Evolutionary conservation across 2,329 filamentous ascomycete species (phyloP).

Genomic region (Stagonosporopsis tanaceti): DNA sequence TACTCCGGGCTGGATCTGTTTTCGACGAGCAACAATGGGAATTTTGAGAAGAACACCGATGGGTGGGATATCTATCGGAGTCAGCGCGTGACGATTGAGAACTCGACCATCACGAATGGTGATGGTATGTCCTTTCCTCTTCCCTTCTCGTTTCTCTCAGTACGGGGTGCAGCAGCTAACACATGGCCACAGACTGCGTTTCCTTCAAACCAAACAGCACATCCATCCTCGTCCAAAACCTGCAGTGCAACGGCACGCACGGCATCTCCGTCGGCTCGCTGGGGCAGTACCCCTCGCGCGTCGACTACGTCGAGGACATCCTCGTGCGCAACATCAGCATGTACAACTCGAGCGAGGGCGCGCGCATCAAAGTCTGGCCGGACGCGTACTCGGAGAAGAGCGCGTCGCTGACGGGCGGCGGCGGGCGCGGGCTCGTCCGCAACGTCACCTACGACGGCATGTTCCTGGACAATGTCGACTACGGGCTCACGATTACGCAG

Average conservation of each 20-base stretch:
- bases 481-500: slow-evolving; percentile 67
- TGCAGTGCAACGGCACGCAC: slow-evolving; percentile 72
- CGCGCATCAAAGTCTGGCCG: slow-evolving; percentile 59
- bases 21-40: slow-evolving; percentile 21
- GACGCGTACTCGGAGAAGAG: slow-evolving; percentile 61
- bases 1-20: slow-evolving; percentile 19
- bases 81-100: slow-evolving; percentile 66
- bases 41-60: slow-evolving; percentile 42
- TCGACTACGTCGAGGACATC: slow-evolving; percentile 71
- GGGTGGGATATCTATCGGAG: slow-evolving; percentile 66
- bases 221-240: slow-evolving; percentile 69
- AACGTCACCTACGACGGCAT: slow-evolving; percentile 72
- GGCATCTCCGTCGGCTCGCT: slow-evolving; percentile 73
- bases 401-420: slow-evolving; percentile 67
- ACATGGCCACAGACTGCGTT: slow-evolving; percentile 59
- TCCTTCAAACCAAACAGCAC: slow-evolving; percentile 74
- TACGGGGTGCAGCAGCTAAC: not conserved
- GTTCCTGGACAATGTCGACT: slow-evolving; percentile 67
- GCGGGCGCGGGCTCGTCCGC: slow-evolving; percentile 65
- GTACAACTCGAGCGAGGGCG: slow-evolving; percentile 33
- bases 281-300: slow-evolving; percentile 68
- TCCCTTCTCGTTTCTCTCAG: not conserved
- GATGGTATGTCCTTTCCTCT: slow-evolving; percentile 31
- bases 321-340: slow-evolving; percentile 54
- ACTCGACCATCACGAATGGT: slow-evolving; percentile 64